Percentiles rank a stretch among this genome's conserved stretches.
These are phyloP conservation scores for Sisymbrium irio DNA, from an alignment of 345 rosid genomes.

Conservation along the genomic window DNA sequence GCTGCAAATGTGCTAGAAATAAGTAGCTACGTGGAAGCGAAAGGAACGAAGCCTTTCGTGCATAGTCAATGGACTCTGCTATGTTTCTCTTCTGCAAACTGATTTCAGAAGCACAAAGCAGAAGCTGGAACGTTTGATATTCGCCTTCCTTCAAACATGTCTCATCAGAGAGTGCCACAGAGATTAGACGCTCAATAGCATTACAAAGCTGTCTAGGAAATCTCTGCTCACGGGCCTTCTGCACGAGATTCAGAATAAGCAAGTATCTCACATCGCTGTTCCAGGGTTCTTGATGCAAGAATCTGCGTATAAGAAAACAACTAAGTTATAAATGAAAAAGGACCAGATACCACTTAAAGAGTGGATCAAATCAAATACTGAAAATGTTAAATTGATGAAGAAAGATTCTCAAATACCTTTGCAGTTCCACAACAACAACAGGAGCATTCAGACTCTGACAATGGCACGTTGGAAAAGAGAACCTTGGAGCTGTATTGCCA, in stretches of 20 bases:
- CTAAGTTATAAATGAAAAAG: slow-evolving; percentile 3
- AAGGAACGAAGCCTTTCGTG: slow-evolving; percentile 57
- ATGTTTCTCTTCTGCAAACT: slow-evolving; percentile 58
- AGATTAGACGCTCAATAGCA: slow-evolving; percentile 50
- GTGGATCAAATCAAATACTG: background rate
- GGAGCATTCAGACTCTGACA: slow-evolving; percentile 57
- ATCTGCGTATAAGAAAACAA: slow-evolving; percentile 48
- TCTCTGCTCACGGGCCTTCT: slow-evolving; percentile 87
- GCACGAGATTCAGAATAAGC: slow-evolving; percentile 73
- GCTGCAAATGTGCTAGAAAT: slow-evolving; percentile 70
- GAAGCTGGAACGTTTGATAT: slow-evolving; percentile 78
- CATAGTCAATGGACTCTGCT: slow-evolving; percentile 45
- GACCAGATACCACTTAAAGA: background rate
- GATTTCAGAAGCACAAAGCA: slow-evolving; percentile 83
- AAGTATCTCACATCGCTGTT: slow-evolving; percentile 58
- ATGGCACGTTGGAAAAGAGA: slow-evolving; percentile 78
- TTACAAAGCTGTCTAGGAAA: slow-evolving; percentile 61
- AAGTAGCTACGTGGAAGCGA: slow-evolving; percentile 56
- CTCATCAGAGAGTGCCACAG: slow-evolving; percentile 58
- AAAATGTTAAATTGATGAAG: background rate
- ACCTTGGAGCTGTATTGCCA: slow-evolving; percentile 65
- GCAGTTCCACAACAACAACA: slow-evolving; percentile 57
- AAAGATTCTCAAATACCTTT: slow-evolving; percentile 48
- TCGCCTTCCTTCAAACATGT: slow-evolving; percentile 39
- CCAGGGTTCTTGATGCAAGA: slow-evolving; percentile 82